A percentile compares a stretch with the other conserved stretches of the same genome.
Conservation (phyloP, 179 eudicot species). For the Amaranthus tricolor region DNA sequence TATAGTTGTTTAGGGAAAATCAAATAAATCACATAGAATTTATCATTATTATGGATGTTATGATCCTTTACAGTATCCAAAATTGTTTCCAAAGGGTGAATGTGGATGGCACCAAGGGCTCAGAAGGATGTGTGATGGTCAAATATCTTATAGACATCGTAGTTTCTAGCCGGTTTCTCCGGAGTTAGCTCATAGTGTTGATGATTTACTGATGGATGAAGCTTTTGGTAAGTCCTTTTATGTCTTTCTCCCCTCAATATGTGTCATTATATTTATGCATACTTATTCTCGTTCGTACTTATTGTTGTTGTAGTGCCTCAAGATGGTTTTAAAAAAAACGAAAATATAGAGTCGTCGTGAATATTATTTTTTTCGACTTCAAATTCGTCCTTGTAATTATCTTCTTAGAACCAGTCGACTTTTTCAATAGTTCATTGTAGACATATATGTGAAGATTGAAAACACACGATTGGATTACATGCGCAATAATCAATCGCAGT, state of each 20-base stretch:
- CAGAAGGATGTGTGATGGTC: not conserved
- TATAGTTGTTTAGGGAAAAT: not conserved
- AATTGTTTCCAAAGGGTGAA: not conserved
- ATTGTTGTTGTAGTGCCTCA: too few species aligned
- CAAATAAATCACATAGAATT: not conserved
- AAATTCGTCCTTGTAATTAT: not conserved
- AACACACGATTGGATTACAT: not conserved
- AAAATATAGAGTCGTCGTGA: too few species aligned
- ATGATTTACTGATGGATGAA: not conserved
- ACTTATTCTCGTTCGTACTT: too few species aligned
- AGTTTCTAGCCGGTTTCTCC: too few species aligned
- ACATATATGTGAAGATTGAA: conserved; percentile 15
- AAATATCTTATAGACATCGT: too few species aligned
- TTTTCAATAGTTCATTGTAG: too few species aligned
- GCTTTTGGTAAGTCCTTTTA: too few species aligned
- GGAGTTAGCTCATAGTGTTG: not conserved
- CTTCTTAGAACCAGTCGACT: too few species aligned
- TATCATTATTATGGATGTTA: conserved; percentile 13
- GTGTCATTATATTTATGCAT: not conserved
- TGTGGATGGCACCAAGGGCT: conserved; percentile 7
- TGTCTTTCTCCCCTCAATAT: too few species aligned
- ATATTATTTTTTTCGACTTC: not conserved
- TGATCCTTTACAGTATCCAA: conserved; percentile 10
- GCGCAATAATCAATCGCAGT: too few species aligned
- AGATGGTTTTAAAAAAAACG: too few species aligned